Conservation (phyloP, 768 basidiomycete genomes). For the Cyclocybe aegerita region DNA sequence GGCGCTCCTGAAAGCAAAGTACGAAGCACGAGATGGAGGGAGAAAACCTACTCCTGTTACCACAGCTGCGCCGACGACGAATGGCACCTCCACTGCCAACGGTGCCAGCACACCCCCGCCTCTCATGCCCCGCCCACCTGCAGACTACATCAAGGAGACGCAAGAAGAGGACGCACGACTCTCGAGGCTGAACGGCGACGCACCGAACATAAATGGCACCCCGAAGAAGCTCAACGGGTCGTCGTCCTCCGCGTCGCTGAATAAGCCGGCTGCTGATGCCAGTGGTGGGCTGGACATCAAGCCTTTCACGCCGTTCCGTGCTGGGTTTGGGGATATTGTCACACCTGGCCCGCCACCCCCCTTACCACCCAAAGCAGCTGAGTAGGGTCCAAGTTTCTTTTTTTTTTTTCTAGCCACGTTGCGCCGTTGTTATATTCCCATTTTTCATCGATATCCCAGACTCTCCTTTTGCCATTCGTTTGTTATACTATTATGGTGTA, state of each 20-base stretch:
- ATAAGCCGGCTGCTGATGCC: conserved; percentile 4
- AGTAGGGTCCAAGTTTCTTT: conserved; percentile 6
- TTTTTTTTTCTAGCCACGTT: too few relatives aligned
- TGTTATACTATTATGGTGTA: too few relatives aligned
- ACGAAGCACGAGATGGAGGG: conserved; percentile 51
- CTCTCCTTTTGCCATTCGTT: too few relatives aligned
- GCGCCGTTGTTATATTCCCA: too few relatives aligned
- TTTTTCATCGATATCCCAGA: too few relatives aligned
- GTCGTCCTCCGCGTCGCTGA: conserved; percentile 7
- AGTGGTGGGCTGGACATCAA: conserved; percentile 31
- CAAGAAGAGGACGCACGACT: conserved; percentile 70
- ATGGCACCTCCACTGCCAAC: conserved; percentile 16
- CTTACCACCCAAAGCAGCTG: conserved; percentile 29
- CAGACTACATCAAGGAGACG: conserved; percentile 80
- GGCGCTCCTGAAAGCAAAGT: conserved; percentile 62
- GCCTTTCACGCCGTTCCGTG: conserved; percentile 49
- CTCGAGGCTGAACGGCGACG: conserved; percentile 34
- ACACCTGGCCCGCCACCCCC: conserved; percentile 34
- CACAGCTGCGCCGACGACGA: conserved; percentile 1
- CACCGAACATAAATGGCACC: conserved; percentile 20
- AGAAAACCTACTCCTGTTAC: conserved; percentile 13
- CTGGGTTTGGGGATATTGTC: conserved; percentile 30
- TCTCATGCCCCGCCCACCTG: conserved; percentile 73
- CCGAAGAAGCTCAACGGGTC: not conserved
- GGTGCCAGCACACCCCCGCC: conserved; percentile 57